These are phyloP conservation scores for Cladophialophora carrionii DNA, from an alignment of 2,329 filamentous ascomycete genomes.

Conservation along the genomic window DNA sequence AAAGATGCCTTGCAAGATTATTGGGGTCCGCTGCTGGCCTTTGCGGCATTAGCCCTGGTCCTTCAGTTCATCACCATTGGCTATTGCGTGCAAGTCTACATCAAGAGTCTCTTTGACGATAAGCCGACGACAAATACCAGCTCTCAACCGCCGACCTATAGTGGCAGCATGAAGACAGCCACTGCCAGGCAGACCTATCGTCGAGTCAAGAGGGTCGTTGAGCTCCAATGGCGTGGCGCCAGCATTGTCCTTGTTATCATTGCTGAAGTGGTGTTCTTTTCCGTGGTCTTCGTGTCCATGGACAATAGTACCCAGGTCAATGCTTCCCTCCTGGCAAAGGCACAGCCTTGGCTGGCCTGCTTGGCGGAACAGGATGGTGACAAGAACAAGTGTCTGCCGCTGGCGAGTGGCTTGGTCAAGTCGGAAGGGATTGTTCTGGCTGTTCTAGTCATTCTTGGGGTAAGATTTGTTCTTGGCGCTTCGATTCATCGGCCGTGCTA, in stretches of 20 bases:
- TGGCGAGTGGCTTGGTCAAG: slow-evolving; percentile 67
- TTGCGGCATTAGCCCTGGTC: slow-evolving; percentile 74
- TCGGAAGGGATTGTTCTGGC: slow-evolving; percentile 77
- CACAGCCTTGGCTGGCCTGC: slow-evolving; percentile 71
- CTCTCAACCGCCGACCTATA: slow-evolving; percentile 74
- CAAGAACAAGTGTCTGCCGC: slow-evolving; percentile 66
- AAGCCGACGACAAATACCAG: slow-evolving; percentile 66
- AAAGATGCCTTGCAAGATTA: slow-evolving; percentile 78
- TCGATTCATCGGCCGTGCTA: slow-evolving; percentile 36
- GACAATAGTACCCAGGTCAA: slow-evolving; percentile 69
- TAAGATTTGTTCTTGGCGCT: slow-evolving; percentile 53
- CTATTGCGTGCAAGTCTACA: slow-evolving; percentile 94
- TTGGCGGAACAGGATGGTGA: slow-evolving; percentile 62
- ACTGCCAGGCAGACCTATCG: slow-evolving; percentile 86
- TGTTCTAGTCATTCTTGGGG: slow-evolving; percentile 78
- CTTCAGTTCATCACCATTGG: slow-evolving; percentile 81
- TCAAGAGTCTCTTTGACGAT: slow-evolving; percentile 78
- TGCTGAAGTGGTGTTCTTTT: slow-evolving; percentile 90
- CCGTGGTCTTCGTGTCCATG: slow-evolving; percentile 85
- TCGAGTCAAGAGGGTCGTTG: slow-evolving; percentile 80
- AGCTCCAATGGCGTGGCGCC: slow-evolving; percentile 93
- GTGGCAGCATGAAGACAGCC: slow-evolving; percentile 74
- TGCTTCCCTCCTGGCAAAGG: slow-evolving; percentile 59
- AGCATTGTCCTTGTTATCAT: slow-evolving; percentile 87
- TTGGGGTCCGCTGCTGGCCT: slow-evolving; percentile 84